Conservation (phyloP, 371 early-diverging fungal species). For the Entomophthora muscae region DNA sequence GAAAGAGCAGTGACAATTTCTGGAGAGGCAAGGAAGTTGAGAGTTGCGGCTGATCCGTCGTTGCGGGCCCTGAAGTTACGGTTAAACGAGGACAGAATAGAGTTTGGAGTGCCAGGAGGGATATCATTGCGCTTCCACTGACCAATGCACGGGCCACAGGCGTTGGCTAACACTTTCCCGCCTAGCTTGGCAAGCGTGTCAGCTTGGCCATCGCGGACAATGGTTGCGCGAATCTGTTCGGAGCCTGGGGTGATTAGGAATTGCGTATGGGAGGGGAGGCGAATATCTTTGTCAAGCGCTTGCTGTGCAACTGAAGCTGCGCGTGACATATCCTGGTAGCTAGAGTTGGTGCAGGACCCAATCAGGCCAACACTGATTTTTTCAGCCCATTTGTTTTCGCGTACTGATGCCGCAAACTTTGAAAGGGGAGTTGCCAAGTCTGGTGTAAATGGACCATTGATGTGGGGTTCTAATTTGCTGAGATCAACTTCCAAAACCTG, state of each 20-base stretch:
- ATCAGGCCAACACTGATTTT: constrained; percentile 77
- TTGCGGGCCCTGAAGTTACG: constrained; percentile 93
- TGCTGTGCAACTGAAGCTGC: constrained; percentile 71
- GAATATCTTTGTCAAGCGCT: constrained; percentile 59
- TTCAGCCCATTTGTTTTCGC: constrained; percentile 75
- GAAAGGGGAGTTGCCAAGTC: constrained; percentile 81
- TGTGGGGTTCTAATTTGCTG: constrained; percentile 74
- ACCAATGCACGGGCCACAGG: constrained; percentile 80
- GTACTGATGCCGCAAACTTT: constrained; percentile 54
- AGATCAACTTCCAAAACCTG: constrained; percentile 82
- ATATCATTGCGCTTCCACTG: constrained; percentile 82
- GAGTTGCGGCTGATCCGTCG: constrained; percentile 85
- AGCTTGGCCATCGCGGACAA: constrained; percentile 78
- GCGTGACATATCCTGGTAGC: constrained; percentile 90
- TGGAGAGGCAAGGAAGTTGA: constrained; percentile 87
- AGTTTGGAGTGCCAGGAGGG: constrained; percentile 51
- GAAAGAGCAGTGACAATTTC: constrained; percentile 91
- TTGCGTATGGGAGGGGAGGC: constrained; percentile 33
- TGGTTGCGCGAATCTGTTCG: constrained; percentile 89
- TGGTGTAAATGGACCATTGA: constrained; percentile 95
- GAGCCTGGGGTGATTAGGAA: constrained; percentile 86
- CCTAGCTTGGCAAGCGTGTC: constrained; percentile 66
- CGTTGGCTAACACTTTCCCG: constrained; percentile 74
- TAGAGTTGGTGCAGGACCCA: constrained; percentile 90
- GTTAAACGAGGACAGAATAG: constrained; percentile 90